These are phyloP conservation scores for Blastobotrys apis DNA, from an alignment of 1,139 yeast species.

Conservation along the genomic window DNA sequence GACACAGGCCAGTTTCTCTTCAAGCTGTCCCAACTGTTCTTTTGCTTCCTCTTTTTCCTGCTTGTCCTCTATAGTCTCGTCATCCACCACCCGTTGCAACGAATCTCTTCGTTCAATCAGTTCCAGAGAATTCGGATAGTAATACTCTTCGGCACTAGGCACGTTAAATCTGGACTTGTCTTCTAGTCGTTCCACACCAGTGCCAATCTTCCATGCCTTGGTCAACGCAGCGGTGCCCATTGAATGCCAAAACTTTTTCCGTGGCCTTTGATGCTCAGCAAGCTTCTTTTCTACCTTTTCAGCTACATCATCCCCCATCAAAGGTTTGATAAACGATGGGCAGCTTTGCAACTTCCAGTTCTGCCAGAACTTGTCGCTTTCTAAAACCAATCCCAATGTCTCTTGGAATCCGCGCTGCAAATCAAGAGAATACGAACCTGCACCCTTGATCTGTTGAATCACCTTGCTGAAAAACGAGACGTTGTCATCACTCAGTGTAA, in stretches of 20 bases:
- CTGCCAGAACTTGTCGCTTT: conserved; percentile 35
- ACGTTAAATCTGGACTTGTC: conserved; percentile 16
- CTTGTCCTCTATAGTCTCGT: no score
- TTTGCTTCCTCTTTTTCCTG: conserved; percentile 10
- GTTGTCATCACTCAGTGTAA: conserved; percentile 24
- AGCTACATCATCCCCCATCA: conserved; percentile 16
- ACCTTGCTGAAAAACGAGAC: conserved; percentile 21
- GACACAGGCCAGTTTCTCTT: conserved; percentile 23
- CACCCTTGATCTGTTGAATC: background rate
- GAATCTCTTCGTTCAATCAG: conserved; percentile 6
- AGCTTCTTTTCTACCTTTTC: conserved; percentile 18
- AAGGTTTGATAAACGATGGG: conserved; percentile 31
- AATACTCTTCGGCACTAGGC: conserved; percentile 24
- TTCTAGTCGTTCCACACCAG: conserved; percentile 28
- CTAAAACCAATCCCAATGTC: conserved; percentile 25
- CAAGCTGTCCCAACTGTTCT: conserved; percentile 16
- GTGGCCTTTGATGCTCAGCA: conserved; percentile 21
- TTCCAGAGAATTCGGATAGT: conserved; percentile 18
- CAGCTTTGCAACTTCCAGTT: conserved; percentile 35
- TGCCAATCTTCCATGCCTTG: conserved; percentile 31
- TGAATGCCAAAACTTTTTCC: conserved; percentile 30
- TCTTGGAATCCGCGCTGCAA: conserved; percentile 22
- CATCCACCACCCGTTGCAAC: conserved; percentile 2
- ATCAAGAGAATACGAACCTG: conserved; percentile 13
- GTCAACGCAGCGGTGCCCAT: conserved; percentile 39